Evolutionary conservation across 2,329 filamentous ascomycete genomes (phyloP).

Genomic region (Beauveria sp.): DNA sequence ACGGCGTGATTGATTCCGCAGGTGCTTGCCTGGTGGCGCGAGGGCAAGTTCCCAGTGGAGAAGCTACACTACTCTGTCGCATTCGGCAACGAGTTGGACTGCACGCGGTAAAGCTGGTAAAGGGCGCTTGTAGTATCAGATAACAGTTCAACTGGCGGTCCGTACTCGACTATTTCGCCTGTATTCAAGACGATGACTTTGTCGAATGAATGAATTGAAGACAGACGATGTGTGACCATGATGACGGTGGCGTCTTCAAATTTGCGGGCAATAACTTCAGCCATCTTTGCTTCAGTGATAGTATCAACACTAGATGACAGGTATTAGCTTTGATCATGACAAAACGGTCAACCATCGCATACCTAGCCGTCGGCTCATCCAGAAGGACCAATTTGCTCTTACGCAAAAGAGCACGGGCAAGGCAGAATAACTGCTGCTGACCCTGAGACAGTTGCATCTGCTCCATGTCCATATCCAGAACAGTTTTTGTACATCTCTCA

Average conservation of each 20-base stretch:
- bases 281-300: conserved; percentile 3
- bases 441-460: conserved; percentile 20
- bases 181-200: conserved; percentile 7
- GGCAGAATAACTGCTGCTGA: conserved; percentile 23
- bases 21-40: not conserved
- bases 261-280: not conserved
- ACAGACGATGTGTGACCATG: conserved; percentile 8
- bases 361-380: conserved; percentile 12
- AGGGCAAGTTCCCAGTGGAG: not conserved
- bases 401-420: conserved; percentile 21
- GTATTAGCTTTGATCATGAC: not conserved
- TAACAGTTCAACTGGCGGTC: conserved; percentile 9
- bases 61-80: not conserved
- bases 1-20: not conserved
- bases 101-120: conserved; percentile 1
- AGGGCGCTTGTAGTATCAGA: conserved; percentile 7
- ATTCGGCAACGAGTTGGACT: conserved; percentile 2
- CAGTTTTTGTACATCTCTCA: not conserved
- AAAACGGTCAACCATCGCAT: conserved; percentile 4
- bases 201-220: conserved; percentile 6
- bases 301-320: conserved; percentile 8
- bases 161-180: conserved; percentile 8
- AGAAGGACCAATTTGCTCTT: conserved; percentile 8
- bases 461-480: conserved; percentile 3
- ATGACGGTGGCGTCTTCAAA: conserved; percentile 9